Conservation (phyloP, 83 land plant genomes). For the Picea engelmannii region DNA sequence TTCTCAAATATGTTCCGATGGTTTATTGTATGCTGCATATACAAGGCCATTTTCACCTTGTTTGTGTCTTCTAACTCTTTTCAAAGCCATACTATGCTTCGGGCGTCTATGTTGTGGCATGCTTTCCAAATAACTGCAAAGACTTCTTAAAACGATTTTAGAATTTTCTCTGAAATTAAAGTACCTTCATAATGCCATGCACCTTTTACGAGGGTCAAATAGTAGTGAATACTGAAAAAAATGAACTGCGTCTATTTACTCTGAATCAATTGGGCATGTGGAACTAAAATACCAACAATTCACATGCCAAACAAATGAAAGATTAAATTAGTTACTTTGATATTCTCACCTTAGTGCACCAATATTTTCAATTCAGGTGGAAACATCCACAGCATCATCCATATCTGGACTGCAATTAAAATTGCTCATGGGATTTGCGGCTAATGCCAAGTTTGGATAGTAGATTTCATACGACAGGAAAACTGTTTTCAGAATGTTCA, state of each 20-base stretch:
- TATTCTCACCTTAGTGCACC: conserved; percentile 42
- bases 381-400: conserved; percentile 46
- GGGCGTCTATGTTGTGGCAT: conserved; percentile 66
- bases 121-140: too few species aligned
- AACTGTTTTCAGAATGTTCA: conserved; percentile 52
- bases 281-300: too few species aligned
- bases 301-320: background rate
- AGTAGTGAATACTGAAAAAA: too few species aligned
- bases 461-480: conserved; percentile 48
- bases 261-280: too few species aligned
- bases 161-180: conserved; percentile 17
- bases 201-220: too few species aligned
- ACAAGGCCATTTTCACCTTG: conserved; percentile 53
- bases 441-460: conserved; percentile 56
- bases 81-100: conserved; percentile 30
- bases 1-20: conserved; percentile 59
- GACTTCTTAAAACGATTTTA: conserved; percentile 34
- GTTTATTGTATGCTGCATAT: conserved; percentile 56
- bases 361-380: conserved; percentile 41
- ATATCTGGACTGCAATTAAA: conserved; percentile 56
- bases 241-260: too few species aligned
- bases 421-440: conserved; percentile 62
- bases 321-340: conserved; percentile 19
- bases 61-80: conserved; percentile 58
- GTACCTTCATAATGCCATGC: too few species aligned